phyloP scores from a whole-genome alignment of 2,329 filamentous ascomycete genomes.

The Fusarium subtropicale region DNA sequence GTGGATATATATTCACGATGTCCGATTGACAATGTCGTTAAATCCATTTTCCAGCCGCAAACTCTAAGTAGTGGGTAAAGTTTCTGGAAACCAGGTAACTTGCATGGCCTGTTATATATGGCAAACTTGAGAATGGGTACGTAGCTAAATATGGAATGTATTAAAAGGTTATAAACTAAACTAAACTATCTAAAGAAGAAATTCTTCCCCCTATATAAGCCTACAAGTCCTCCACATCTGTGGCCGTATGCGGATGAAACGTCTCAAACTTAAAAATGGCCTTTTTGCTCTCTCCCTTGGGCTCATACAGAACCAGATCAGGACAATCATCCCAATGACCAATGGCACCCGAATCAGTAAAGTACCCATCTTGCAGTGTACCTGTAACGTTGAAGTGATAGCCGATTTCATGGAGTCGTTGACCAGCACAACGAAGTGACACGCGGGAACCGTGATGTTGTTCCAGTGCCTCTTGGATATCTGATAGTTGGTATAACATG shows the following conservation, averaged over 20 bases:
- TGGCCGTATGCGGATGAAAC: slow-evolving; percentile 25
- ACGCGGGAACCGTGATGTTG: slow-evolving; percentile 20
- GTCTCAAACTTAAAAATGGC: slow-evolving; percentile 28
- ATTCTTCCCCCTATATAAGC: too few relatives aligned
- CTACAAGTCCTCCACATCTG: slow-evolving; percentile 28
- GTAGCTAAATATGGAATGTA: background rate
- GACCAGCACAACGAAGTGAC: slow-evolving; percentile 10
- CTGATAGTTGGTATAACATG: slow-evolving; percentile 15
- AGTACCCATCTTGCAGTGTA: slow-evolving; percentile 10
- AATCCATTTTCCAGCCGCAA: background rate
- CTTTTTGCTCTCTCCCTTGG: slow-evolving; percentile 27
- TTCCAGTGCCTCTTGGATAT: slow-evolving; percentile 17
- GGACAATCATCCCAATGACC: slow-evolving; percentile 5
- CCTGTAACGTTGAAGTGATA: slow-evolving; percentile 31
- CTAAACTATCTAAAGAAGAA: background rate
- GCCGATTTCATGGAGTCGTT: slow-evolving; percentile 10
- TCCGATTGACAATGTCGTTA: background rate
- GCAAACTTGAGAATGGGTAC: background rate
- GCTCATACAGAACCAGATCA: slow-evolving; percentile 20
- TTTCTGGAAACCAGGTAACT: background rate
- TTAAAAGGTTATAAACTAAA: slow-evolving; percentile 9
- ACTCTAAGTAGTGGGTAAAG: background rate
- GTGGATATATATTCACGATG: slow-evolving; percentile 15
- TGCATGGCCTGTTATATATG: background rate
- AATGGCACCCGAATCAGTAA: slow-evolving; percentile 5